Percentiles rank a stretch among this genome's conserved stretches.
Evolutionary conservation across 768 basidiomycete genomes (phyloP).

Genomic region (Lentinula lateritia): DNA sequence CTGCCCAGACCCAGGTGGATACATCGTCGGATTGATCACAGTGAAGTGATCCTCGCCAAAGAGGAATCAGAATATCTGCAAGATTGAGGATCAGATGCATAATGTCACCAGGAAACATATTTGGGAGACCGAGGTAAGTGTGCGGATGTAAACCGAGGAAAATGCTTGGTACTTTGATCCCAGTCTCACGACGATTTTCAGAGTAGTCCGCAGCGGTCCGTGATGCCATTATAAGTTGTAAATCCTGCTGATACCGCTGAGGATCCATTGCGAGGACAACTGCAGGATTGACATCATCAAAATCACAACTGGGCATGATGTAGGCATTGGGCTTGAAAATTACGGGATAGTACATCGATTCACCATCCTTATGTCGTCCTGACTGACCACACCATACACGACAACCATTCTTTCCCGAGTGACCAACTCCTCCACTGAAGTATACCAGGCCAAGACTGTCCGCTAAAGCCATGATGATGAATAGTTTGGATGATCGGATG

Average conservation of each 20-base stretch:
- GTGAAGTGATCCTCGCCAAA: constrained; percentile 25
- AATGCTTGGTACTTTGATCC: constrained; percentile 23
- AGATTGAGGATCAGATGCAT: constrained; percentile 34
- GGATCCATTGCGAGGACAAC: neutral
- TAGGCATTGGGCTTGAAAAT: constrained; percentile 19
- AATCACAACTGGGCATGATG: constrained; percentile 18
- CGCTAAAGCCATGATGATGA: constrained; percentile 8
- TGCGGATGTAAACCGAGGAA: constrained; percentile 17
- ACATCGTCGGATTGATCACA: constrained; percentile 12
- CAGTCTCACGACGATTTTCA: constrained; percentile 12
- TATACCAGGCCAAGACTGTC: constrained; percentile 11
- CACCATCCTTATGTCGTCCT: constrained; percentile 22
- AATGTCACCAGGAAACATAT: constrained; percentile 19
- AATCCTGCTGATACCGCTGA: neutral
- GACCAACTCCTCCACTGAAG: constrained; percentile 25
- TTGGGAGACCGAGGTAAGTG: constrained; percentile 14
- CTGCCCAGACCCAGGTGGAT: constrained; percentile 24
- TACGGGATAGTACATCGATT: constrained; percentile 26
- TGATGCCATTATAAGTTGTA: neutral
- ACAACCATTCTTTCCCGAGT: constrained; percentile 24
- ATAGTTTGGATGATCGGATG: constrained; percentile 2
- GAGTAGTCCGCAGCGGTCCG: neutral
- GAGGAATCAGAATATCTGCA: constrained; percentile 24
- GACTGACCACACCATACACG: constrained; percentile 21
- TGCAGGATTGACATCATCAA: constrained; percentile 20